A percentile compares a stretch with the other conserved stretches of the same genome.
Evolutionary conservation across 352 stramenopile genomes (phyloP).

Genomic region (Globisporangium perplexum): DNA sequence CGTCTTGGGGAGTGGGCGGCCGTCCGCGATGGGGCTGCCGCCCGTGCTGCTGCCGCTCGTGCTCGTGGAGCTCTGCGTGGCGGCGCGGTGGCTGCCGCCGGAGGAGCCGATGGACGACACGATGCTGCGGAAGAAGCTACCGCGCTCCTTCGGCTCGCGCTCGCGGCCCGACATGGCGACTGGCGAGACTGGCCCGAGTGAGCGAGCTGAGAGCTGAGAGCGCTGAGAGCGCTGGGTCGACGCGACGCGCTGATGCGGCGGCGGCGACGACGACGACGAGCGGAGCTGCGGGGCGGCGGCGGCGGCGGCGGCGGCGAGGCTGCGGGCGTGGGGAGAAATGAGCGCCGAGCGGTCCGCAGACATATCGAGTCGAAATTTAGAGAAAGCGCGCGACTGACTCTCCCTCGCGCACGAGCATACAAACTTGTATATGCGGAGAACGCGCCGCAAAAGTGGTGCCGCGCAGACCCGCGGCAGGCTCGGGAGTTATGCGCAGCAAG

Average conservation of each 20-base stretch:
- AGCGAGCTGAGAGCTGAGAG: too few species aligned
- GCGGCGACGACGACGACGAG: too few species aligned
- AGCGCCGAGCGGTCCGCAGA: conserved; percentile 2
- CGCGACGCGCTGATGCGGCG: too few species aligned
- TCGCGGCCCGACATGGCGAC: conserved; percentile 27
- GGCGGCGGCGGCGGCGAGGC: too few species aligned
- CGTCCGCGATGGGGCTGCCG: conserved; percentile 19
- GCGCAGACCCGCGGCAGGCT: background rate
- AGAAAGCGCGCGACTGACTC: conserved; percentile 12
- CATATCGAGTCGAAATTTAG: conserved; percentile 12
- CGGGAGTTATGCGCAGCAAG: background rate
- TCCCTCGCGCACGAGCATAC: conserved; percentile 5
- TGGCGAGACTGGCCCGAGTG: background rate
- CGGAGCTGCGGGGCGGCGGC: too few species aligned
- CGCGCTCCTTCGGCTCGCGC: conserved; percentile 24
- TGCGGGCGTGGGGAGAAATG: conserved; percentile 5
- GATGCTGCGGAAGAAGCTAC: conserved; percentile 54
- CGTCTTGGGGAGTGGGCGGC: conserved; percentile 37
- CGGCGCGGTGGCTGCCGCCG: conserved; percentile 18
- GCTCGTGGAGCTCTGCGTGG: conserved; percentile 25
- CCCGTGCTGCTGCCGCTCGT: conserved; percentile 20
- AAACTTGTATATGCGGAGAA: background rate
- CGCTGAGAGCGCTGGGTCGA: too few species aligned
- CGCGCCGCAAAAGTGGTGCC: background rate
- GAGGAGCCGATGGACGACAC: conserved; percentile 54